Evolutionary conservation across 2,329 filamentous ascomycete genomes (phyloP), one percentile per base, ranked within the genome.

Genomic region (Phyllosticta citribraziliensis): DNA sequence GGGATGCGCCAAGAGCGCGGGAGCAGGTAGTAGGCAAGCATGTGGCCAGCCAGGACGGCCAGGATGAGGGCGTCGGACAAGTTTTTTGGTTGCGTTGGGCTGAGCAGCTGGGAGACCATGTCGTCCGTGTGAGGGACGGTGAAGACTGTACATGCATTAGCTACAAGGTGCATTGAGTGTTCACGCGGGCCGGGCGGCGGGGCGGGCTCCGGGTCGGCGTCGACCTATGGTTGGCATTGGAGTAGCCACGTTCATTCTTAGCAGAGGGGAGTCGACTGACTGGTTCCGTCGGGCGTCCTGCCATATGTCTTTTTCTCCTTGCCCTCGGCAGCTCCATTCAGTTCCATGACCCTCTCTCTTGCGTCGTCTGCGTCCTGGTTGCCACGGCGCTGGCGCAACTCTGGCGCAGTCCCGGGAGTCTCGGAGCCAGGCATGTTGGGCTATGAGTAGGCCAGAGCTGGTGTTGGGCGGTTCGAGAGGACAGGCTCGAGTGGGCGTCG

Each of bases 81-180:
- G 73, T 97, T 97, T 80, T 99, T 99, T 58, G 94, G 91, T 72
- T 97, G 88, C 66, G 88, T 89, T 57, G 94, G 94, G 69, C 95
- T 94, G 68, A 99, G 85, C 60, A 99, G 83, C 77, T 97, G 94
- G 57, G 93, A 96, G 68, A 99, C 93, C 94, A 99, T 97, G 77
- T 99, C 94, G 80, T 97, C 91, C 61, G 94, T 99, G 64, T 91
- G 87, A 55, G 94, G 94, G 60, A 99, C 94, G 62, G 91, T 88
- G 73, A 99, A 99, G 69, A 96, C 94, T 97, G 70, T 10, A 22
- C n/a, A 22, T 5, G 53, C 52, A 53, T 61, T 33, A 56, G 59
- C 54, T n/a, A 14, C 47, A 30, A 17, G 55, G 27, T 14, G 33
- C 35, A 33, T 47, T 19, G 51, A 6, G 52, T 25, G 12, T 47